Percentiles rank a stretch among this genome's conserved stretches.
Evolutionary conservation across 768 basidiomycete genomes (phyloP).

Genomic region (Suillus paluster): DNA sequence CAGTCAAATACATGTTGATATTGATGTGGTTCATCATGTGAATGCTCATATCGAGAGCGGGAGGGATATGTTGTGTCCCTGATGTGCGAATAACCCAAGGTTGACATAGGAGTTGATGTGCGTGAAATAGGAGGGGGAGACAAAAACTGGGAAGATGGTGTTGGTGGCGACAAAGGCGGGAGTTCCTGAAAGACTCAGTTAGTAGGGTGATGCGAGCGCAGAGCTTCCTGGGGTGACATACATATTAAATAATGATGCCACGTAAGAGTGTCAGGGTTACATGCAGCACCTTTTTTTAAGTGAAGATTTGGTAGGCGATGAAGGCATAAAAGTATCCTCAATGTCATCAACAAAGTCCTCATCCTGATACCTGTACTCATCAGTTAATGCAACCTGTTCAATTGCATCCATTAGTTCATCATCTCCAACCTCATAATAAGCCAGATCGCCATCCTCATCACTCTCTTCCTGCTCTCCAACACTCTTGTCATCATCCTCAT

Average conservation of each 20-base stretch:
- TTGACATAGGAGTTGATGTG: background rate
- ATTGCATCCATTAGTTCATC: constrained; percentile 7
- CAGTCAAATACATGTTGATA: background rate
- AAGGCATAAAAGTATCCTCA: constrained; percentile 4
- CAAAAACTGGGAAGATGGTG: background rate
- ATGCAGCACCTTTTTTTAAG: background rate
- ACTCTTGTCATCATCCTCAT: background rate
- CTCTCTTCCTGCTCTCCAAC: background rate
- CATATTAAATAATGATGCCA: no score
- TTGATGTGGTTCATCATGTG: background rate
- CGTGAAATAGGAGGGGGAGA: background rate
- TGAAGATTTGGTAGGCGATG: background rate
- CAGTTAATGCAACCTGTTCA: constrained; percentile 11
- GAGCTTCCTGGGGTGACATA: no score
- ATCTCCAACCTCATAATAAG: background rate
- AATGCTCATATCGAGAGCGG: background rate
- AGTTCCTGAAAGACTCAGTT: background rate
- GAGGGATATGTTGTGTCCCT: background rate
- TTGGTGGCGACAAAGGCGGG: background rate
- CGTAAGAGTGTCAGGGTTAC: no score
- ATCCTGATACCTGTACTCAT: constrained; percentile 4
- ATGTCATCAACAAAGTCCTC: background rate
- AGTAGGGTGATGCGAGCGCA: background rate
- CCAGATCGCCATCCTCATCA: background rate
- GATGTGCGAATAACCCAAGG: background rate